A percentile compares a stretch with the other conserved stretches of the same genome.
Evolutionary conservation across 2,329 filamentous ascomycete genomes (phyloP).

Genomic region (Aureobasidium pullulans): DNA sequence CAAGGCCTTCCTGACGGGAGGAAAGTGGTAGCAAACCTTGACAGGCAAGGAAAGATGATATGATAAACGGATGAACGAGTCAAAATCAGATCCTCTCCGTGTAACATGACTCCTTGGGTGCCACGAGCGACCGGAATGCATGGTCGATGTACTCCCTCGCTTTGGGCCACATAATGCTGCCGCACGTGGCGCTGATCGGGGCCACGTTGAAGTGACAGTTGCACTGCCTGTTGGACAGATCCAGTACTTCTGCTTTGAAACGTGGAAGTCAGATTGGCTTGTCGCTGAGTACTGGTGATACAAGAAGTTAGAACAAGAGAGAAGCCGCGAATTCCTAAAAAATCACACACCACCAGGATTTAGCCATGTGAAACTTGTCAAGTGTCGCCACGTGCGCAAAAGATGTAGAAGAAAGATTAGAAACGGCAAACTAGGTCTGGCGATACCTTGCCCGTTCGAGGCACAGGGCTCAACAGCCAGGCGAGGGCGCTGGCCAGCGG

Average conservation of each 20-base stretch:
- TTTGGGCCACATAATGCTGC: neutral
- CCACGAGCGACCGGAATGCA: slow-evolving; percentile 1
- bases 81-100: neutral
- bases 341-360: no score
- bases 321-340: no score
- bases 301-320: no score
- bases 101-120: neutral
- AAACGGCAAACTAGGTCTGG: neutral
- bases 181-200: slow-evolving; percentile 8
- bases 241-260: neutral
- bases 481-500: slow-evolving; percentile 1
- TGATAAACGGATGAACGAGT: slow-evolving; percentile 9
- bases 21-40: neutral
- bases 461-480: neutral
- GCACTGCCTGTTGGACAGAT: slow-evolving; percentile 4
- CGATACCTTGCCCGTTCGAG: neutral
- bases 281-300: neutral
- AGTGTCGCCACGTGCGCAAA: neutral
- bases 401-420: no score
- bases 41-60: slow-evolving; percentile 5
- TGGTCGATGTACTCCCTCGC: neutral
- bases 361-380: neutral
- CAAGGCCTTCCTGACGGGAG: neutral
- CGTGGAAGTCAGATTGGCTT: neutral
- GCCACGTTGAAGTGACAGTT: slow-evolving; percentile 9